Evolutionary conservation across 352 stramenopile genomes (phyloP), one percentile per base, ranked within the genome.

Genomic region (Globisporangium cylindrosporum): DNA sequence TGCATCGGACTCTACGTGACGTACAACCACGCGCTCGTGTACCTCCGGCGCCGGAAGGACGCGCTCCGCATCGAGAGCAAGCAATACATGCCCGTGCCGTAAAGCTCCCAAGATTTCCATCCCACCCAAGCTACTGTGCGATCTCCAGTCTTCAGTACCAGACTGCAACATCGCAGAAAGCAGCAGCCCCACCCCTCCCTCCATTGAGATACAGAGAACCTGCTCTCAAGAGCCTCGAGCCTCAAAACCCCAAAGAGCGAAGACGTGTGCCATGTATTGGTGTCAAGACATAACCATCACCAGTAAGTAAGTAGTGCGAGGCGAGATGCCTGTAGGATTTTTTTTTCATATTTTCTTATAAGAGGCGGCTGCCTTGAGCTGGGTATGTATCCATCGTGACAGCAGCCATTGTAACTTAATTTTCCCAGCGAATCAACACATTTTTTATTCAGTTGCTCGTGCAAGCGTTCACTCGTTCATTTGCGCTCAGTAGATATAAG

Each of bases 31-130:
- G 66, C 71, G 9, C 53, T 79, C 18, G 77, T 75, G 32, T 89
- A 85, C 57, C 9, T 88, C 24, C 80, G 81, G 10, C 81, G 84
- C 4, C 81, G 81, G 57, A 75, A 80, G n/a, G 83, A 90, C 57
- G 73, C 86, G 62, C 74, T 84, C 14, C 76, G 83, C 41, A 82
- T 92, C 67, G 81, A 86, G 62, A 76, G 77, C 67, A 84, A 88
- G 67, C 83, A 87, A 72, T 92, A 92, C 72, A 80, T 80, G 74
- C 80, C 83, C 46, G 81, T 92, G 56, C 64, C 64, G 12, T 69
- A 64, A 41, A n/a, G n/a, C 18, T 3, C 4, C 18, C 54, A 36
- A 20, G 29, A 14, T 51, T 51, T 49, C 15, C 43, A 3, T 51
- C 43, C 4, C 43, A 51, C 9, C 43, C 38, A 10, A 49, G 15